Percentiles rank a stretch among this genome's conserved stretches.
phyloP scores from a whole-genome alignment of 2,329 filamentous ascomycete species.

The Blastomyces percursus region DNA sequence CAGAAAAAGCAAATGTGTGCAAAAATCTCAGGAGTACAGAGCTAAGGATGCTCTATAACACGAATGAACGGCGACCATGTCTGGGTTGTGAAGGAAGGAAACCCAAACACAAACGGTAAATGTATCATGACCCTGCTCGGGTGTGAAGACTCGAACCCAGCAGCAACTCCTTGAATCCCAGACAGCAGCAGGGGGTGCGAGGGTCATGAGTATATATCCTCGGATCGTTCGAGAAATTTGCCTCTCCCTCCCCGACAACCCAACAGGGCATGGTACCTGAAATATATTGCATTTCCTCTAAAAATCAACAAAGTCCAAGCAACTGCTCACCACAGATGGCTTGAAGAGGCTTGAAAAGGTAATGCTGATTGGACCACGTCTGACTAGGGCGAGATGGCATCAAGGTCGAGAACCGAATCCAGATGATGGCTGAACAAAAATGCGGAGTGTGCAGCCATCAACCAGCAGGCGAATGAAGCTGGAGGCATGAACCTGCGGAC shows the following conservation, averaged over 20 bases:
- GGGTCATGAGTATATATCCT: conserved; percentile 2
- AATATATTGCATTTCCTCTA: background rate
- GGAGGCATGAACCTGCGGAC: background rate
- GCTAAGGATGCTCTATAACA: conserved; percentile 1
- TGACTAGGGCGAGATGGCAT: background rate
- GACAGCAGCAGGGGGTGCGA: background rate
- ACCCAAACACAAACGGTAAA: conserved; percentile 1
- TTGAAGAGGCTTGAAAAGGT: background rate
- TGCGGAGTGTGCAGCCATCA: background rate
- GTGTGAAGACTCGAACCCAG: background rate
- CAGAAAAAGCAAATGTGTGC: background rate
- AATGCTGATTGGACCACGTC: conserved; percentile 7
- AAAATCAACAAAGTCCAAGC: background rate
- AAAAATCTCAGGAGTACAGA: background rate
- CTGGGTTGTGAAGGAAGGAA: conserved; percentile 2
- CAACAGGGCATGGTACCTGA: background rate
- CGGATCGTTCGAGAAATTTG: background rate
- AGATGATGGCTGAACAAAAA: background rate
- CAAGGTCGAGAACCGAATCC: conserved; percentile 1
- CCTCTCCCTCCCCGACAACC: background rate
- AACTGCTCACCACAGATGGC: background rate
- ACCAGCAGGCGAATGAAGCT: background rate
- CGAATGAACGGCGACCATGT: conserved; percentile 1
- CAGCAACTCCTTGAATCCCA: background rate
- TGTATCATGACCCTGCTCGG: conserved; percentile 2